phyloP scores from a whole-genome alignment of 2,329 filamentous ascomycete species.

The Fusarium pseudoanthophilum region DNA sequence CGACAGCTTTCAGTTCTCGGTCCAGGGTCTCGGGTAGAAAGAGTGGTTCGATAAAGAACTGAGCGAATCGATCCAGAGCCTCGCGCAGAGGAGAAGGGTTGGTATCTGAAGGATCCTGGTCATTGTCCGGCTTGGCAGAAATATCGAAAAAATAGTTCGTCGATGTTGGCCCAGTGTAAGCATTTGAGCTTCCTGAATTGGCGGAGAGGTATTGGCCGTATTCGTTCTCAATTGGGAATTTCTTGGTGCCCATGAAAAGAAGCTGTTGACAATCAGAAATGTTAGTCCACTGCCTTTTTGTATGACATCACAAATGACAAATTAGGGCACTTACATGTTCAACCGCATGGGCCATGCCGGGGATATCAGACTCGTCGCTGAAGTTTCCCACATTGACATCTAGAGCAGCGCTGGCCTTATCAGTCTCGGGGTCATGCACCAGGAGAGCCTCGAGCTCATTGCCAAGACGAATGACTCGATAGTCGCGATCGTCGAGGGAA shows the following conservation, averaged over 20 bases:
- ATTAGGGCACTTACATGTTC: slow-evolving; percentile 73
- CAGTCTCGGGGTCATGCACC: slow-evolving; percentile 93
- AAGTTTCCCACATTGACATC: slow-evolving; percentile 98
- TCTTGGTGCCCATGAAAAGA: slow-evolving; percentile 98
- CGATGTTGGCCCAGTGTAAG: slow-evolving; percentile 91
- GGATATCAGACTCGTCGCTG: slow-evolving; percentile 90
- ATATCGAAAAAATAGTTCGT: slow-evolving; percentile 99
- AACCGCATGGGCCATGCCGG: slow-evolving; percentile 94
- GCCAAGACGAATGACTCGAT: slow-evolving; percentile 84
- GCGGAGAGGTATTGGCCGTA: slow-evolving; percentile 93
- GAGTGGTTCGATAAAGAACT: slow-evolving; percentile 91
- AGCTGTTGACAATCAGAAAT: slow-evolving; percentile 58
- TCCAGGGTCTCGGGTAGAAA: slow-evolving; percentile 88
- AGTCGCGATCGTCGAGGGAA: slow-evolving; percentile 84
- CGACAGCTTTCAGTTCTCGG: slow-evolving; percentile 86
- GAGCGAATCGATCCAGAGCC: slow-evolving; percentile 88
- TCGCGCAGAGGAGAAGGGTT: slow-evolving; percentile 76
- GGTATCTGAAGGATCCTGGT: slow-evolving; percentile 63
- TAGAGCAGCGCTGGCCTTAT: slow-evolving; percentile 95
- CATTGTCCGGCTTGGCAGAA: slow-evolving; percentile 78
- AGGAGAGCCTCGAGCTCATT: slow-evolving; percentile 92
- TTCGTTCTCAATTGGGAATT: slow-evolving; percentile 95
- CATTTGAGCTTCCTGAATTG: slow-evolving; percentile 92
- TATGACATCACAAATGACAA: background rate
- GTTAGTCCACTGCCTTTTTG: slow-evolving; percentile 23